These are phyloP conservation scores for Xylaria sp. DNA, from an alignment of 2,329 filamentous ascomycete species.

Conservation along the genomic window DNA sequence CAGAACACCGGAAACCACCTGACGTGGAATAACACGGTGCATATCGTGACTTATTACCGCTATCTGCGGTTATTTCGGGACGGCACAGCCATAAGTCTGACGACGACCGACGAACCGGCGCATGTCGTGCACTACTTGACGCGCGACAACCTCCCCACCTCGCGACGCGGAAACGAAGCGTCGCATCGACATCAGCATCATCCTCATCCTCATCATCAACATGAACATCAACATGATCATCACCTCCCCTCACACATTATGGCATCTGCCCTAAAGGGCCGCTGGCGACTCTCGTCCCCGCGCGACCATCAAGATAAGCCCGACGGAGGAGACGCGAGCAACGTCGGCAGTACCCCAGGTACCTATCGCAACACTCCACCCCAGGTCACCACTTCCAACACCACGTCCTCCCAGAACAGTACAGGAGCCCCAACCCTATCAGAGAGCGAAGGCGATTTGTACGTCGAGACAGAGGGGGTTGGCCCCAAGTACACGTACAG, in stretches of 20 bases:
- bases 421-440: slow-evolving; percentile 32
- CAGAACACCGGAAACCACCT: slow-evolving; percentile 75
- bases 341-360: neutral
- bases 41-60: slow-evolving; percentile 97
- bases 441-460: slow-evolving; percentile 73
- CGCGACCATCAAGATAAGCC: slow-evolving; percentile 49
- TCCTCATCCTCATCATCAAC: slow-evolving; percentile 41
- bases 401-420: neutral
- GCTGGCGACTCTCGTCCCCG: slow-evolving; percentile 60
- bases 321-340: slow-evolving; percentile 43
- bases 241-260: slow-evolving; percentile 65
- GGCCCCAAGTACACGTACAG: slow-evolving; percentile 83
- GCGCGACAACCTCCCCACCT: slow-evolving; percentile 69
- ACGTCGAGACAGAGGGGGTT: slow-evolving; percentile 87
- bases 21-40: slow-evolving; percentile 84
- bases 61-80: slow-evolving; percentile 96
- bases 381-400: neutral
- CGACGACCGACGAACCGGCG: slow-evolving; percentile 83
- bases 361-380: slow-evolving; percentile 32
- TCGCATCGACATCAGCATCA: slow-evolving; percentile 34
- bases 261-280: slow-evolving; percentile 72
- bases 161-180: slow-evolving; percentile 52
- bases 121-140: slow-evolving; percentile 89
- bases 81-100: slow-evolving; percentile 81
- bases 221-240: slow-evolving; percentile 34